These are phyloP conservation scores for Lepraria neglecta DNA, from an alignment of 495 filamentous ascomycete species.

Conservation along the genomic window DNA sequence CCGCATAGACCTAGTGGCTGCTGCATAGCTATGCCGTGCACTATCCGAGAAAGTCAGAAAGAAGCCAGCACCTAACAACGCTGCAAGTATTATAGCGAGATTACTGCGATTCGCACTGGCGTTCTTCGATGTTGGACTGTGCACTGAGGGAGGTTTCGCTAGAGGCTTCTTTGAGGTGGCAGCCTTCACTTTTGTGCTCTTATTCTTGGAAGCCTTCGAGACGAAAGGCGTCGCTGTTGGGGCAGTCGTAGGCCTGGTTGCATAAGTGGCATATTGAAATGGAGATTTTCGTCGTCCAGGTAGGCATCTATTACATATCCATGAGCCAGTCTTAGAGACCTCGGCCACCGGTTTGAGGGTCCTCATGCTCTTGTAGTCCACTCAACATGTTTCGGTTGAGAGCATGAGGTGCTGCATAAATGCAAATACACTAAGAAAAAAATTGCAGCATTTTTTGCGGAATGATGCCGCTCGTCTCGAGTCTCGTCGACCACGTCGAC, in stretches of 20 bases:
- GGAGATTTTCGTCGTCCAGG: neutral
- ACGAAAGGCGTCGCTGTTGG: neutral
- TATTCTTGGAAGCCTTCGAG: neutral
- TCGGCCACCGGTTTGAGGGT: neutral
- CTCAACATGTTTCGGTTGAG: neutral
- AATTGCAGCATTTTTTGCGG: neutral
- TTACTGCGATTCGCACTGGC: conserved; percentile 23
- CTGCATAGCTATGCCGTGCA: conserved; percentile 56
- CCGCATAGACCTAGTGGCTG: conserved; percentile 12
- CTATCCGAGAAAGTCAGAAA: conserved; percentile 61
- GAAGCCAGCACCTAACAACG: conserved; percentile 50
- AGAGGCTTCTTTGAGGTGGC: neutral
- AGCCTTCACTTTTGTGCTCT: neutral
- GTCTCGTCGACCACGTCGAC: too few species aligned
- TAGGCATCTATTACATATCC: conserved; percentile 17
- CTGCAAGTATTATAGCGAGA: conserved; percentile 40
- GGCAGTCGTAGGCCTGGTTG: neutral
- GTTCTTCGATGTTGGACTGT: neutral
- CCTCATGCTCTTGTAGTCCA: conserved; percentile 8
- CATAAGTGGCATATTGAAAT: conserved; percentile 1
- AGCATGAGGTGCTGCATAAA: neutral
- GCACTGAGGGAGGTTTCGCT: neutral
- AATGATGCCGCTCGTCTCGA: neutral
- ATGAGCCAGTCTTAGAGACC: conserved; percentile 1
- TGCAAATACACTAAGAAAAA: too few species aligned